Conservation (phyloP, 148 eudicot species). For the Camellia lanceoleosa region DNA sequence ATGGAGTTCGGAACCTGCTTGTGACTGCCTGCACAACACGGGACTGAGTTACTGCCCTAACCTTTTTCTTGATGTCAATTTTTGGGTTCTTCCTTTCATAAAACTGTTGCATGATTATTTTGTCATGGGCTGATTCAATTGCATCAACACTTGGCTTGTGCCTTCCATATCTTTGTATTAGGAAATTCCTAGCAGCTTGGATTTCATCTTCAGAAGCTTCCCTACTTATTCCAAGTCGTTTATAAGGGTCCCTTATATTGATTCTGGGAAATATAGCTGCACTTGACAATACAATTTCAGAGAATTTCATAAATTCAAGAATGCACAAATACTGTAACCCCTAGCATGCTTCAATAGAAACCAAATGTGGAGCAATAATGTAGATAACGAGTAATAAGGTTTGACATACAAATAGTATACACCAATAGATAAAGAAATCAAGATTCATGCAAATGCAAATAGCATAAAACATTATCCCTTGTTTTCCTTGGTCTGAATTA, state of each 20-base stretch:
- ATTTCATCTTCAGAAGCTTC: slow-evolving; percentile 97
- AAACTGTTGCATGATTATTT: slow-evolving; percentile 84
- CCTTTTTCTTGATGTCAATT: slow-evolving; percentile 71
- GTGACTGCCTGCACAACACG: slow-evolving; percentile 66
- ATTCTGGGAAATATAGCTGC: slow-evolving; percentile 89
- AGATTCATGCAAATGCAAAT: not conserved
- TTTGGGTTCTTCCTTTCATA: slow-evolving; percentile 84
- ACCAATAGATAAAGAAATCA: not conserved
- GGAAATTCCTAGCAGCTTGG: slow-evolving; percentile 81
- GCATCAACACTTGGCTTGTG: slow-evolving; percentile 93
- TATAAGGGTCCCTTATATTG: slow-evolving; percentile 80
- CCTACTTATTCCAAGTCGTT: slow-evolving; percentile 81
- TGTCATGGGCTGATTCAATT: slow-evolving; percentile 94
- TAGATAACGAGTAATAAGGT: not conserved
- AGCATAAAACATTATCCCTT: not conserved
- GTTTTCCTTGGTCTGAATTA: too few species aligned
- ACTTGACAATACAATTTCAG: slow-evolving; percentile 18
- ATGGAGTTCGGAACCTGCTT: slow-evolving; percentile 74
- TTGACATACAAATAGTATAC: not conserved
- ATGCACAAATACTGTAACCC: not conserved
- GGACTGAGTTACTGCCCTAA: slow-evolving; percentile 66
- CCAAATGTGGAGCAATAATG: not conserved
- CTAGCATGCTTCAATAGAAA: slow-evolving; percentile 9
- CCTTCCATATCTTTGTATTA: slow-evolving; percentile 76
- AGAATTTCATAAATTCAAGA: not conserved